Conservation (phyloP, 768 basidiomycete species). For the Grammothele lineata region DNA sequence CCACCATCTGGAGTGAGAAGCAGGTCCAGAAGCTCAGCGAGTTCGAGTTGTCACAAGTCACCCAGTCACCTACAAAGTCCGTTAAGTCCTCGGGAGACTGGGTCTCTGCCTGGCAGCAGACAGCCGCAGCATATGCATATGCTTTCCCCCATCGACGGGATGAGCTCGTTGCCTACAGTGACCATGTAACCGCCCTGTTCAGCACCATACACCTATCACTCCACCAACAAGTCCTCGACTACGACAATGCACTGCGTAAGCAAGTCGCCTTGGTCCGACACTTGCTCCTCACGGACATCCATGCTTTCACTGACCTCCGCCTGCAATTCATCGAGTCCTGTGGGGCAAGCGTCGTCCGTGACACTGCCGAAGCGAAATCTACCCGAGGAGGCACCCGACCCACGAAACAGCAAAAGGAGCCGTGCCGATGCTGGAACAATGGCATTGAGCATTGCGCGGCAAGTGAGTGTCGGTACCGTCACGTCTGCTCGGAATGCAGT, state of each 20-base stretch:
- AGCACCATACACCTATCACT: conserved; percentile 11
- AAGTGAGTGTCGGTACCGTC: conserved; percentile 19
- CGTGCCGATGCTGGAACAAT: conserved; percentile 23
- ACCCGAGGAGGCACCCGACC: neutral
- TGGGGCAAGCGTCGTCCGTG: neutral
- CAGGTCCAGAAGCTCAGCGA: conserved; percentile 19
- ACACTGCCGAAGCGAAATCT: neutral
- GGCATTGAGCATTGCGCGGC: conserved; percentile 10
- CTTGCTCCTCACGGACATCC: conserved; percentile 21
- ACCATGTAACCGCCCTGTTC: conserved; percentile 26
- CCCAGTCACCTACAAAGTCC: conserved; percentile 1
- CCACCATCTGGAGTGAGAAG: neutral
- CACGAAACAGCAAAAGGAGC: conserved; percentile 3
- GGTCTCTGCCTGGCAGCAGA: conserved; percentile 20
- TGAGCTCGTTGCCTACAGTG: conserved; percentile 26
- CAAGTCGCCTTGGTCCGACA: conserved; percentile 8
- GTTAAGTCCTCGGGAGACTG: conserved; percentile 22
- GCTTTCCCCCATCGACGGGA: conserved; percentile 24
- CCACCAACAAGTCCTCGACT: conserved; percentile 22
- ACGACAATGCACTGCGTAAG: conserved; percentile 28
- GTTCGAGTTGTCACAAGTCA: conserved; percentile 32
- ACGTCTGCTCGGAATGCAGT: conserved; percentile 19
- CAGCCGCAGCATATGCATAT: conserved; percentile 17
- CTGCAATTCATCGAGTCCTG: neutral
- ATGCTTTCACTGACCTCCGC: conserved; percentile 9